Base-by-base conservation (phyloP, 305 asterid genomes). In the Plantago lanceolata region DNA sequence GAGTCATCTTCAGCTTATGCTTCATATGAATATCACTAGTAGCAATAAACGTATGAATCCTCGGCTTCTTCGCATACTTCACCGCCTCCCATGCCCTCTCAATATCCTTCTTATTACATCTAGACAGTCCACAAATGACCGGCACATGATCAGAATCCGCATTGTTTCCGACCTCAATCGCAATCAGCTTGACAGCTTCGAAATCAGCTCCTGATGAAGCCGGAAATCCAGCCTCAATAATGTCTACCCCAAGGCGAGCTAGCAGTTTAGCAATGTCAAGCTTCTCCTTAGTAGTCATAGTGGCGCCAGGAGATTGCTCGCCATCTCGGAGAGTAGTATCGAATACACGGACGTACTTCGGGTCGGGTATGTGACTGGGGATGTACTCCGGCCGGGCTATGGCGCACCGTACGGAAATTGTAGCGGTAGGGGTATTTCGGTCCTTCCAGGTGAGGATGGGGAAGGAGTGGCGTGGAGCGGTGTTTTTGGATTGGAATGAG, bases 291-390 rank as follows among this genome's bases (percentile, higher is more conserved):
- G 87, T 83, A 33, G 97, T 92, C 93, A 89, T 89, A 48, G 97
- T 92, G 67, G 98, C 98, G 13, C 96, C 98, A 14, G 98, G 98
- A 7, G 98, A 92, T 74, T 92, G 98, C 68, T 92, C 98, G 40
- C 98, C 98, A 68, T 92, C 98, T 18, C 98, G 91, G 77, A 92
- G 91, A 2, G 98, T 92, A 53, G 98, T 92, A 66, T 92, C 97
- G 63, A 89, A 89, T 3, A 92, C 76, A 21, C 98, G 93, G 17
- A 92, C 93, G 52, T 92, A 92, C 5, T 85, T 87, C 0, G 97
- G 90, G 80, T 89, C 96, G 24, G 88, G 63, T 24, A 89, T 89
- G 69, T 67, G 90, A 71, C 78, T 71, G 8, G 98, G 98, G 43
- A 65, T 69, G 74, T 89, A 92, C 5, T 79, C 85, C 3, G 98